These are phyloP conservation scores for Eucalyptus fibrosa DNA, from an alignment of 345 rosid genomes.

Conservation along the genomic window DNA sequence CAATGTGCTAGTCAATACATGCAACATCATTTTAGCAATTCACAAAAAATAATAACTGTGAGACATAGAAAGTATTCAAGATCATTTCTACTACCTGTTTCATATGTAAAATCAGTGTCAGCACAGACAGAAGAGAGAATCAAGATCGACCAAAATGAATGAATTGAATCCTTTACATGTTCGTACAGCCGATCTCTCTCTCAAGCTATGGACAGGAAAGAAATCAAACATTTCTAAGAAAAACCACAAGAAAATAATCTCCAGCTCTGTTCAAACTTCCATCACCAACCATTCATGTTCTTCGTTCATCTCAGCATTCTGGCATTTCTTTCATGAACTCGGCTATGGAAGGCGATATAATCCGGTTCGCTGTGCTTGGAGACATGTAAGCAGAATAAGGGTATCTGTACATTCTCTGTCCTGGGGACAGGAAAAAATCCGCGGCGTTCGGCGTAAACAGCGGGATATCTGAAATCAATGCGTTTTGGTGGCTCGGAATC, in stretches of 20 bases:
- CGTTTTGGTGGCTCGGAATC: background rate
- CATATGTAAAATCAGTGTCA: background rate
- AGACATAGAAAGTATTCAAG: background rate
- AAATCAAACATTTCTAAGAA: background rate
- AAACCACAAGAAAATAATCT: background rate
- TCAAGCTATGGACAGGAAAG: background rate
- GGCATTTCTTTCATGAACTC: slow-evolving; percentile 20
- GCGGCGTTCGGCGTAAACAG: slow-evolving; percentile 16
- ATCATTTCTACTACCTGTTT: background rate
- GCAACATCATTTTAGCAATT: background rate
- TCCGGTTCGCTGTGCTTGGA: background rate
- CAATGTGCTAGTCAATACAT: background rate
- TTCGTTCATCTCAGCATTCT: slow-evolving; percentile 1
- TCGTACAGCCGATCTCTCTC: background rate
- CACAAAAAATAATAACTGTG: background rate
- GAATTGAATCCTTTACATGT: background rate
- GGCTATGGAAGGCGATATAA: slow-evolving; percentile 9
- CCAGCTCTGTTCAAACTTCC: background rate
- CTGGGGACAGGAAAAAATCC: slow-evolving; percentile 16
- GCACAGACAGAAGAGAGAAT: background rate
- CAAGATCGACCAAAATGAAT: background rate
- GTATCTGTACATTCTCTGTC: slow-evolving; percentile 1
- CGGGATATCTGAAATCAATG: slow-evolving; percentile 16
- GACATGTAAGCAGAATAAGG: background rate
- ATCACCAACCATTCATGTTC: background rate